Evolutionary conservation across 139 green algal genomes (phyloP).

Genomic region (Raphidocelis subcapitata): DNA sequence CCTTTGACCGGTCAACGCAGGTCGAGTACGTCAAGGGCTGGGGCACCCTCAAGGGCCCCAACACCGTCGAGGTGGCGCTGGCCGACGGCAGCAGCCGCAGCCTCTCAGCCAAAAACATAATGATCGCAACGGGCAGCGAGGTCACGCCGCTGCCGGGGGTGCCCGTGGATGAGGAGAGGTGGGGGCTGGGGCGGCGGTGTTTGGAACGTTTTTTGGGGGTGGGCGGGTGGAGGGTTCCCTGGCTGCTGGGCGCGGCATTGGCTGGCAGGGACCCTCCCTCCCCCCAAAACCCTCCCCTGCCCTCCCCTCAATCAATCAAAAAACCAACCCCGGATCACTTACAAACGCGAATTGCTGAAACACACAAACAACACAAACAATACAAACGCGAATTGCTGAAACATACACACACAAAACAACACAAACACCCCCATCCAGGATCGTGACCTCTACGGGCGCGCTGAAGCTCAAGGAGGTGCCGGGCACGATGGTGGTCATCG

Average conservation of each 20-base stretch:
- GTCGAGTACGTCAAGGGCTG: conserved; percentile 94
- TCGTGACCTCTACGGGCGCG: conserved; percentile 97
- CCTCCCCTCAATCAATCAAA: too few relatives aligned
- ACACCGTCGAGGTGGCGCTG: conserved; percentile 82
- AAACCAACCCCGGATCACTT: too few relatives aligned
- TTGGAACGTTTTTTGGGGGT: neutral
- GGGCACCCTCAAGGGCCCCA: conserved; percentile 75
- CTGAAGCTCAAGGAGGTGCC: conserved; percentile 88
- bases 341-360: too few relatives aligned
- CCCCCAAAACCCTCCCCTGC: too few relatives aligned
- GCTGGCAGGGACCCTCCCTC: too few relatives aligned
- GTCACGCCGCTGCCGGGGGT: conserved; percentile 86
- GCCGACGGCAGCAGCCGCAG: conserved; percentile 65
- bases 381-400: too few relatives aligned
- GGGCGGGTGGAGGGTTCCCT: neutral
- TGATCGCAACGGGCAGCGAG: conserved; percentile 96
- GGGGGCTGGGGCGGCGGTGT: neutral
- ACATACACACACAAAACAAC: too few relatives aligned
- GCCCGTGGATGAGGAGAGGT: conserved; percentile 93
- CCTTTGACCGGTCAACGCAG: conserved; percentile 35
- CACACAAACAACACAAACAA: too few relatives aligned
- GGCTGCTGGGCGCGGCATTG: neutral
- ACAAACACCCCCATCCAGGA: too few relatives aligned
- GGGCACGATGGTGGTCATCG: conserved; percentile 94
- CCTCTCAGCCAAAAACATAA: conserved; percentile 88